Evolutionary conservation across 164 flowering plant genomes (phyloP).

Genomic region (Akebia trifoliata): DNA sequence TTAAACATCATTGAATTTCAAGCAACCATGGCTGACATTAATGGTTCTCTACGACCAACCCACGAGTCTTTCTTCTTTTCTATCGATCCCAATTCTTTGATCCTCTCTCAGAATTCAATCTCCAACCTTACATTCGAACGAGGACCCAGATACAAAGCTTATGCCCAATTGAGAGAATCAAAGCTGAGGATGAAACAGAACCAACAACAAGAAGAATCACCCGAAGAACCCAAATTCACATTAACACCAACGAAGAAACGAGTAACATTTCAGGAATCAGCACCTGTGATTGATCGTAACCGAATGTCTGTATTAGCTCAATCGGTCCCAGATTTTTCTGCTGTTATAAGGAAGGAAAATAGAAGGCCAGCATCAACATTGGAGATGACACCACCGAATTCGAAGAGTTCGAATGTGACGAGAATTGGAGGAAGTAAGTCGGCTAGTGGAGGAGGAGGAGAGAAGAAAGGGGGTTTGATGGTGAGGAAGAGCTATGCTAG

Average conservation of each 20-base stretch:
- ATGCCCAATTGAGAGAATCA: slow-evolving; percentile 54
- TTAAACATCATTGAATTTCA: slow-evolving; percentile 8
- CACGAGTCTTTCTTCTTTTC: slow-evolving; percentile 28
- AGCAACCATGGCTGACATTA: slow-evolving; percentile 30
- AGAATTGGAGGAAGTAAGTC: slow-evolving; percentile 55
- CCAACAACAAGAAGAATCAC: slow-evolving; percentile 5
- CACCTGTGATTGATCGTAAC: slow-evolving; percentile 9
- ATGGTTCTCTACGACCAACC: slow-evolving; percentile 17
- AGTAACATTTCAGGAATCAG: slow-evolving; percentile 36
- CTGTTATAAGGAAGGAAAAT: slow-evolving; percentile 65
- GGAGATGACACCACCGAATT: slow-evolving; percentile 51
- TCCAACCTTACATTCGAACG: slow-evolving; percentile 10
- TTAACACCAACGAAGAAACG: slow-evolving; percentile 45
- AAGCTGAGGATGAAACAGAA: slow-evolving; percentile 29
- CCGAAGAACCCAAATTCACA: slow-evolving; percentile 9
- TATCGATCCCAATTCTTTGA: slow-evolving; percentile 37
- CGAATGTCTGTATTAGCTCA: slow-evolving; percentile 45
- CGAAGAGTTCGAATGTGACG: slow-evolving; percentile 19
- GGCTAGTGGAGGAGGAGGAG: slow-evolving; percentile 50
- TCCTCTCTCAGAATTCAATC: slow-evolving; percentile 33
- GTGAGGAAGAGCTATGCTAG: slow-evolving; percentile 62
- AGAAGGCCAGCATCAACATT: slow-evolving; percentile 40
- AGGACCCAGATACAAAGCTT: slow-evolving; percentile 58
- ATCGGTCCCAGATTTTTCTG: slow-evolving; percentile 77
- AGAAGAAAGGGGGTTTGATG: slow-evolving; percentile 34